Conservation (phyloP, 768 basidiomycete species). For the Hericium alpestre region DNA sequence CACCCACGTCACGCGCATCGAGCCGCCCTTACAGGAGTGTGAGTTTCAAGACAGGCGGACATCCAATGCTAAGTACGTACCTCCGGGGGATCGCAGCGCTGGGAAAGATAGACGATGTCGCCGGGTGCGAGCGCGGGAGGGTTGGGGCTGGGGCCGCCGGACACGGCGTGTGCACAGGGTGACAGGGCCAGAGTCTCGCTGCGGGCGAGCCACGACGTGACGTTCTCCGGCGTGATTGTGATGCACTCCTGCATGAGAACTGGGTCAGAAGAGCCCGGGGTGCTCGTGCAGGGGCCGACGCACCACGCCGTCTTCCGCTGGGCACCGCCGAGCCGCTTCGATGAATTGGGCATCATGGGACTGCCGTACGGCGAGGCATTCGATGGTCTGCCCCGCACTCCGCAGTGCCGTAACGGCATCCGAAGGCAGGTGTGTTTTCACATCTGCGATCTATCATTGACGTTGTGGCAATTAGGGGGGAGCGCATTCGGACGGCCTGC, state of each 20-base stretch:
- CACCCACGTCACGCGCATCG: slow-evolving; percentile 25
- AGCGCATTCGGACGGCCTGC: neutral
- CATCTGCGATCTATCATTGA: slow-evolving; percentile 22
- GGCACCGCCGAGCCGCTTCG: slow-evolving; percentile 28
- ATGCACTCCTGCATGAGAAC: slow-evolving; percentile 35
- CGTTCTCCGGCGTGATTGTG: slow-evolving; percentile 34
- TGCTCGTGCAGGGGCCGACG: slow-evolving; percentile 7
- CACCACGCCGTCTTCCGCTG: slow-evolving; percentile 21
- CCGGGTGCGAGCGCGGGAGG: slow-evolving; percentile 2
- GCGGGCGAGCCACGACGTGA: slow-evolving; percentile 35
- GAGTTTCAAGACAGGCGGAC: neutral
- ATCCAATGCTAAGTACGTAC: neutral
- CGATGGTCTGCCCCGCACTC: slow-evolving; percentile 20
- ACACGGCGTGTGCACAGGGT: neutral
- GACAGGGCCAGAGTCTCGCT: slow-evolving; percentile 18
- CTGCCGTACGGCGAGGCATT: slow-evolving; percentile 23
- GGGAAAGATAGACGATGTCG: slow-evolving; percentile 12
- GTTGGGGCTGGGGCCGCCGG: neutral
- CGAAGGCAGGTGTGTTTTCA: slow-evolving; percentile 22
- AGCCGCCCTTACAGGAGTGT: slow-evolving; percentile 55
- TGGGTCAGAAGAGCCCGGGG: neutral
- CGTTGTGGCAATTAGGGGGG: no score
- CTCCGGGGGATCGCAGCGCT: slow-evolving; percentile 3
- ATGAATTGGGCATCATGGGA: slow-evolving; percentile 23
- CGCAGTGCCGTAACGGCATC: slow-evolving; percentile 16